Percentiles rank a stretch among this genome's conserved stretches.
Conservation (phyloP, 164 flowering plant genomes). For the Sextonia rubra region DNA sequence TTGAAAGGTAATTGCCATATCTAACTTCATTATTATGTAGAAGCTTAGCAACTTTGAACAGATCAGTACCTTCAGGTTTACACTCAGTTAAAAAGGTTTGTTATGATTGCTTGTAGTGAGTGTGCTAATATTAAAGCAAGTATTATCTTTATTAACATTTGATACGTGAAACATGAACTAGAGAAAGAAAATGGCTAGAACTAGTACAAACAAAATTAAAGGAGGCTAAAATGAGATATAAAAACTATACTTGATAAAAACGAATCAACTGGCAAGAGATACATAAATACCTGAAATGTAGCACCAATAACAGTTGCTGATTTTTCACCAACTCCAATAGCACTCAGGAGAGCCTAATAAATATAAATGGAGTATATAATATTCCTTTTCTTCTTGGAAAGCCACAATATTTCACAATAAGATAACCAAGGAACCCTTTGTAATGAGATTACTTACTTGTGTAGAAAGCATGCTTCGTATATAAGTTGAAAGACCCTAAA, state of each 20-base stretch:
- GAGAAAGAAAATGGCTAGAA: background rate
- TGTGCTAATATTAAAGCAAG: background rate
- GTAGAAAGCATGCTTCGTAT: slow-evolving; percentile 93
- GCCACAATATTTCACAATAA: no score
- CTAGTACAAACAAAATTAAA: background rate
- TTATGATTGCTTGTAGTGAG: background rate
- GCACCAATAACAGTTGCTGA: slow-evolving; percentile 97
- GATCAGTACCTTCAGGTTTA: no score
- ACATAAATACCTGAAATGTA: slow-evolving; percentile 73
- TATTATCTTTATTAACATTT: no score
- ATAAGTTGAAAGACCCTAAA: slow-evolving; percentile 92
- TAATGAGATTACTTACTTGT: slow-evolving; percentile 43
- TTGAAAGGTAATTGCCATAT: no score
- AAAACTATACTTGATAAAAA: background rate
- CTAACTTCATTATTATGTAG: no score
- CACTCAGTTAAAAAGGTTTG: background rate
- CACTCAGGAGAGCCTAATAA: slow-evolving; percentile 84
- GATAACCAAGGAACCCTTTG: background rate
- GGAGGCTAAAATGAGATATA: background rate
- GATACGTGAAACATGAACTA: background rate
- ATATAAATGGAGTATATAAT: background rate
- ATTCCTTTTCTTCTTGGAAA: no score
- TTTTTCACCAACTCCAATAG: slow-evolving; percentile 97
- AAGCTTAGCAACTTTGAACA: no score
- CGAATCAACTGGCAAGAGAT: background rate